Evolutionary conservation across 345 rosid genomes (phyloP), one percentile per base, ranked within the genome.

Genomic region (Hevea brasiliensis): DNA sequence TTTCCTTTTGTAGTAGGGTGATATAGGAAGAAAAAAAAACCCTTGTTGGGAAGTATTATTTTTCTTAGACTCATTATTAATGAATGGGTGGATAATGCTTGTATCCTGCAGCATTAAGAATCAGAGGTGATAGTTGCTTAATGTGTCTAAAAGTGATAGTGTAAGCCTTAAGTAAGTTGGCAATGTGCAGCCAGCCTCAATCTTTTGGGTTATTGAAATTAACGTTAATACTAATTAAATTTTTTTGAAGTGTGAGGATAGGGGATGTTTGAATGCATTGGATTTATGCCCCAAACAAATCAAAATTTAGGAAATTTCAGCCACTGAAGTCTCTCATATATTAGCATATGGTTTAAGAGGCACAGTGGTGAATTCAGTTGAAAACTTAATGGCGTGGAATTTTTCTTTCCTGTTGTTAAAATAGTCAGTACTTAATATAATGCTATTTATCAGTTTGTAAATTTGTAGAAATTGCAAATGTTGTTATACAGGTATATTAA

Each of bases 401-500:
- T 23, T 11, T 3, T 12, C 0, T 64, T 44, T 10, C 47, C 17
- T n/a, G 21, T 6, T 60, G 20, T n/a, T 60, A 23, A 51, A 60
- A 60, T 9, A 56, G 40, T 1, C 24, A n/a, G 41, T 37, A 0
- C 11, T 15, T 32, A 32, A 17, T 15, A 4, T 3, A n/a, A 29
- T 65, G 15, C 64, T 0, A 15, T 65, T 59, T 24, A 17, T n/a
- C 10, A 64, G 62, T n/a, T 12, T 24, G 24, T 13, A 12, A 63
- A 32, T 14, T 14, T 59, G 7, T 53, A 0, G 61, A 35, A 62
- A 61, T 67, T 14, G 12, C 7, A 32, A 32, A 47, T 29, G 9
- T 70, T 74, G 29, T 47, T 72, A 65, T 72, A 35, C 67, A 93
- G 99, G 85, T 93, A 84, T 72, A 93, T 96, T 79, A 96, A 96